A percentile compares a stretch with the other conserved stretches of the same genome.
Evolutionary conservation across 2,329 filamentous ascomycete genomes (phyloP).

Genomic region (Hymenoscyphus fructigenus): DNA sequence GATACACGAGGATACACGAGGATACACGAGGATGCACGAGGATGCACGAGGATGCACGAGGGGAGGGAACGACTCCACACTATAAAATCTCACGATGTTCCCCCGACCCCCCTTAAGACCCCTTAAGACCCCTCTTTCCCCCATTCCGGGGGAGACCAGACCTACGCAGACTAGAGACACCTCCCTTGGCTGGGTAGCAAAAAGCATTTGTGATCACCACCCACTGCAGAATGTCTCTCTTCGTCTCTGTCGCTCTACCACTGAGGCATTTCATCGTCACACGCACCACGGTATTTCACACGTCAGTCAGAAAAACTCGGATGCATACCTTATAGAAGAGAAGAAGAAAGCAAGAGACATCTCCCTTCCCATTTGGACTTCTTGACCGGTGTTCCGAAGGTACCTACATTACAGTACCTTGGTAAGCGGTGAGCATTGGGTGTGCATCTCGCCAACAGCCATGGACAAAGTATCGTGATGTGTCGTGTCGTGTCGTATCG

Average conservation of each 20-base stretch:
- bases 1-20: background rate
- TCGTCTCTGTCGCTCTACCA: background rate
- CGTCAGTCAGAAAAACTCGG: background rate
- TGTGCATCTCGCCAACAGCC: background rate
- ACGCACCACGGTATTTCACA: background rate
- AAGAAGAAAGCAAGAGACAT: background rate
- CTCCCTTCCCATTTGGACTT: background rate
- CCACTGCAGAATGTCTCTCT: background rate
- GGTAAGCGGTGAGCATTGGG: background rate
- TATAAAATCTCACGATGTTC: constrained; percentile 14
- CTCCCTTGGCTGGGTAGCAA: background rate
- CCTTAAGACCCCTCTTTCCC: background rate
- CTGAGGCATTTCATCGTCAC: background rate
- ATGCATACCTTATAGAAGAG: background rate
- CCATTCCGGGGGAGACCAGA: background rate
- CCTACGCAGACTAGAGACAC: background rate
- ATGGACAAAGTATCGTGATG: background rate
- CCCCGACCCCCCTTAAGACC: constrained; percentile 2
- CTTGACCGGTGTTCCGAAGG: background rate
- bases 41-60: background rate
- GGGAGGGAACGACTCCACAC: constrained; percentile 2
- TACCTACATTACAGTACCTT: background rate
- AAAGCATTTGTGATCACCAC: background rate
- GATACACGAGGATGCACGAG: background rate
- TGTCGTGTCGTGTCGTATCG: background rate